Conservation (phyloP, 352 stramenopile species). For the Globisporangium barbulae region DNA sequence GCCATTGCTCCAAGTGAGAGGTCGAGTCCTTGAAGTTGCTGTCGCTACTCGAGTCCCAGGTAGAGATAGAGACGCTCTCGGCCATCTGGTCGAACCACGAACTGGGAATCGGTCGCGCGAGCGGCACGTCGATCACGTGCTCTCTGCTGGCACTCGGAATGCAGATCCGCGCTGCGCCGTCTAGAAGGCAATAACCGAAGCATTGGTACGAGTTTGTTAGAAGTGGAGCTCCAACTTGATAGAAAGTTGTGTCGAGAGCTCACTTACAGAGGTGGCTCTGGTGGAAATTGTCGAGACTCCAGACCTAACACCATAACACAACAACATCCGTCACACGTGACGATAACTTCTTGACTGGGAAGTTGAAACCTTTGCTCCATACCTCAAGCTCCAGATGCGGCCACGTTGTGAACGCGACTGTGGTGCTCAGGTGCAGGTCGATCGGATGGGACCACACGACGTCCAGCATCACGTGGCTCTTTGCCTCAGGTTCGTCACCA, state of each 20-base stretch:
- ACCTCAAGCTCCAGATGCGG: constrained; percentile 39
- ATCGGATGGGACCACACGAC: constrained; percentile 54
- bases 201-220: background rate
- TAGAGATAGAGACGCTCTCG: constrained; percentile 12
- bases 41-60: background rate
- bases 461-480: constrained; percentile 19
- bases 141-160: constrained; percentile 36
- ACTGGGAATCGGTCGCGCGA: constrained; percentile 19
- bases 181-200: constrained; percentile 11
- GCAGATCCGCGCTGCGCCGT: constrained; percentile 27
- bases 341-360: background rate
- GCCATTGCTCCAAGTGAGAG: background rate
- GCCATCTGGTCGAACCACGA: constrained; percentile 23
- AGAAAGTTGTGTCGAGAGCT: background rate
- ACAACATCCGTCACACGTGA: background rate
- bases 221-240: background rate
- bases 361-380: too few relatives aligned
- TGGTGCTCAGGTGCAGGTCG: constrained; percentile 38
- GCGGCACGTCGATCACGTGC: constrained; percentile 41
- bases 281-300: constrained; percentile 38
- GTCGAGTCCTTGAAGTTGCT: background rate
- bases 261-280: constrained; percentile 36
- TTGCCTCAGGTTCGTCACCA: background rate
- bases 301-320: constrained; percentile 16
- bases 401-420: constrained; percentile 27